These are phyloP conservation scores for Podila epicladia DNA, from an alignment of 192 early-diverging fungal genomes.

Conservation along the genomic window DNA sequence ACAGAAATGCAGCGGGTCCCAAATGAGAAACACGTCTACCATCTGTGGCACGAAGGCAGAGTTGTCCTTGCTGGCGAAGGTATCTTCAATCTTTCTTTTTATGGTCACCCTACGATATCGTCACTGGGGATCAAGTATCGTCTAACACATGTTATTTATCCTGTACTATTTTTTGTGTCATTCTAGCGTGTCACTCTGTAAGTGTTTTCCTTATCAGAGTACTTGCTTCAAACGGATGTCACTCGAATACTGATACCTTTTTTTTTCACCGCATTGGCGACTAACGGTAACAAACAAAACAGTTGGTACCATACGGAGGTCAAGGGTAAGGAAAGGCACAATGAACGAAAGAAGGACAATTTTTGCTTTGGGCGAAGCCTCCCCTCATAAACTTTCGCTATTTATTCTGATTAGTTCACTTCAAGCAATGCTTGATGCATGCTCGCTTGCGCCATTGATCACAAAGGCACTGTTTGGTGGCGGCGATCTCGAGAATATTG, in stretches of 20 bases:
- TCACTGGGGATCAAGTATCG: too few species aligned
- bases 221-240: too few species aligned
- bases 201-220: neutral
- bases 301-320: conserved; percentile 15
- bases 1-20: conserved; percentile 3
- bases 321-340: conserved; percentile 12
- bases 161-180: neutral
- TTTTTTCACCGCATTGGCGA: neutral
- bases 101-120: neutral
- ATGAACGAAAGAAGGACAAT: neutral
- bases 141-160: neutral
- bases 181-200: conserved; percentile 13
- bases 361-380: neutral
- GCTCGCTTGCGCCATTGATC: conserved; percentile 14
- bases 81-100: neutral
- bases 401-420: neutral
- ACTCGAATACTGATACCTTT: neutral
- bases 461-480: neutral
- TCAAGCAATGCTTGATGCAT: conserved; percentile 20
- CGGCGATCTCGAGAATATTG: conserved; percentile 2
- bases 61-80: conserved; percentile 16
- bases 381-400: neutral
- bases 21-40: conserved; percentile 1
- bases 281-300: too few species aligned
- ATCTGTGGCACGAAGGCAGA: conserved; percentile 17